A percentile compares a stretch with the other conserved stretches of the same genome.
Evolutionary conservation across 371 early-diverging fungal species (phyloP).

Genomic region (Mucor racemosus): DNA sequence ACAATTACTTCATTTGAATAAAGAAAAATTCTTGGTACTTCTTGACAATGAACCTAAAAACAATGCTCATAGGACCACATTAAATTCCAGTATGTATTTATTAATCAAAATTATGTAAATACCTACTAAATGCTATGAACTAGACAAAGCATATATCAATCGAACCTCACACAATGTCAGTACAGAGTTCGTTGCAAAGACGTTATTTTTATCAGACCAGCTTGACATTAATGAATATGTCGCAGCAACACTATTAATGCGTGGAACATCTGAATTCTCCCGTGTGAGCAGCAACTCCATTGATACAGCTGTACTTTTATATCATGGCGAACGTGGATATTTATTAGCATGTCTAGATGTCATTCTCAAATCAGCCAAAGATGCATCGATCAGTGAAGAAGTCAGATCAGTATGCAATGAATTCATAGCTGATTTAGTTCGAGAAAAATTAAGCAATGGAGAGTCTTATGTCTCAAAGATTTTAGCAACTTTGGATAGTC

Average conservation of each 20-base stretch:
- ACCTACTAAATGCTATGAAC: background rate
- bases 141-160: constrained; percentile 59
- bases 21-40: constrained; percentile 43
- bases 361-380: constrained; percentile 62
- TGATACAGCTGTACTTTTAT: constrained; percentile 74
- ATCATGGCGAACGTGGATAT: constrained; percentile 69
- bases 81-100: constrained; percentile 53
- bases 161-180: constrained; percentile 61
- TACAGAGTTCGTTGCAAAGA: constrained; percentile 70
- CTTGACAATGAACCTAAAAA: constrained; percentile 57
- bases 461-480: constrained; percentile 26
- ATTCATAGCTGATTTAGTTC: constrained; percentile 31
- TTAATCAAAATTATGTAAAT: background rate
- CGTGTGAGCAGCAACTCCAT: constrained; percentile 61
- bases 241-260: constrained; percentile 74
- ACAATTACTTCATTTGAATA: constrained; percentile 36
- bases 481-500: constrained; percentile 20
- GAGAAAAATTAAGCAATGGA: constrained; percentile 10
- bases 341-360: constrained; percentile 65
- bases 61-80: constrained; percentile 47
- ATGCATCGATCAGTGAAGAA: constrained; percentile 48
- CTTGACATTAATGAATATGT: constrained; percentile 80
- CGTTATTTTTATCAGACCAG: constrained; percentile 76
- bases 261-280: constrained; percentile 59
- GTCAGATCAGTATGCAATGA: constrained; percentile 48